Conservation (phyloP, 192 early-diverging fungal genomes). For the Piromyces finnis region DNA sequence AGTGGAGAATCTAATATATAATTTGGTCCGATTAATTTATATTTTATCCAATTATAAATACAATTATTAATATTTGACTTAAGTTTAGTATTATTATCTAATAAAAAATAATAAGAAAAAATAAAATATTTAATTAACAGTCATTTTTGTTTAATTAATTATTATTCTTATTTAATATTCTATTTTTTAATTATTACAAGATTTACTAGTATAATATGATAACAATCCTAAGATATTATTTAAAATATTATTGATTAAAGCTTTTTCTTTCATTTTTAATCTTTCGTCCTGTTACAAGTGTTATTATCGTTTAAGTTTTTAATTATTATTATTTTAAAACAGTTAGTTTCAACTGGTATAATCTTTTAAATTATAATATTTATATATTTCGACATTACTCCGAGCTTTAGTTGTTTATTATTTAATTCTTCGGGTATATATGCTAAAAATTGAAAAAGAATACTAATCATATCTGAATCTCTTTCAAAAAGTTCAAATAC, state of each 20-base stretch:
- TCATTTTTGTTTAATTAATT: too few relatives aligned
- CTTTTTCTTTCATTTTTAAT: neutral
- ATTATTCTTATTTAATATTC: too few relatives aligned
- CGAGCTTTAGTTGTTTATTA: neutral
- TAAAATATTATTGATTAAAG: neutral
- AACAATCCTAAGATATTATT: neutral
- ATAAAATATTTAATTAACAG: too few relatives aligned
- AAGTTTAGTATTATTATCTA: neutral
- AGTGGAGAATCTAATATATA: neutral
- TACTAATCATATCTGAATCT: neutral
- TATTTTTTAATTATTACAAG: neutral
- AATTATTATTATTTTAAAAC: too few relatives aligned
- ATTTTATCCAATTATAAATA: neutral
- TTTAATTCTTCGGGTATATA: neutral
- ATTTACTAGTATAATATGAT: neutral
- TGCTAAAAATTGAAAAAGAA: neutral
- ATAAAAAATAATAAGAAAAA: neutral
- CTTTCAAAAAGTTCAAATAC: neutral
- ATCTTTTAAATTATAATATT: neutral
- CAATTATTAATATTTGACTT: neutral
- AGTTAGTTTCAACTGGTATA: too few relatives aligned
- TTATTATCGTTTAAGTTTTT: too few relatives aligned
- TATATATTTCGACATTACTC: neutral
- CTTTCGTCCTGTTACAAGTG: neutral
- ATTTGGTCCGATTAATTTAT: neutral